These are phyloP conservation scores for Suillus ampliporus DNA, from an alignment of 768 basidiomycete species.

Conservation along the genomic window DNA sequence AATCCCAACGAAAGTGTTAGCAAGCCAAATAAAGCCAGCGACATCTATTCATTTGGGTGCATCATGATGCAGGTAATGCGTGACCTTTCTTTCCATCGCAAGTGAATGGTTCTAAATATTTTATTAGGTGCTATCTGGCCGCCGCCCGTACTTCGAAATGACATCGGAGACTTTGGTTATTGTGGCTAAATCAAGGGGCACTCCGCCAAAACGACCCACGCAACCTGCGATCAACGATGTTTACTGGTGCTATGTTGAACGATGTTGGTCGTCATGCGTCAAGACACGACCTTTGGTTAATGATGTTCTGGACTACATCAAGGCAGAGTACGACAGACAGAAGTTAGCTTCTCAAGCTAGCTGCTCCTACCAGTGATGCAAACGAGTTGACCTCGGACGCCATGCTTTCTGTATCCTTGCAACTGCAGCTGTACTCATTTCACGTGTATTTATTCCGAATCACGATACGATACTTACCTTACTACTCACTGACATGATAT, in stretches of 20 bases:
- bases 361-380: background rate
- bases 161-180: background rate
- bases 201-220: background rate
- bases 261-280: background rate
- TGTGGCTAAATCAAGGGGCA: background rate
- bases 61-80: constrained; percentile 8
- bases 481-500: too few relatives aligned
- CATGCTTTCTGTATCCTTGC: background rate
- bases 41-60: constrained; percentile 13
- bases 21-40: background rate
- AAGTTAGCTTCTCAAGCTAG: background rate
- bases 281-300: background rate
- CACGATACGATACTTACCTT: too few relatives aligned
- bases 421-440: background rate
- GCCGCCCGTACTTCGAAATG: background rate
- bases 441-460: background rate
- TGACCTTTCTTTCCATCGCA: background rate
- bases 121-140: background rate
- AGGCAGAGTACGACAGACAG: background rate
- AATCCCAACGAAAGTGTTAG: background rate
- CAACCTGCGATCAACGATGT: background rate
- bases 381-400: background rate
- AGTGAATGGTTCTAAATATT: background rate
- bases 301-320: background rate
- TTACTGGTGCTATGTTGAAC: background rate